A percentile compares a stretch with the other conserved stretches of the same genome.
Evolutionary conservation across 2,329 filamentous ascomycete species (phyloP).

Genomic region (Colletotrichum spaethianum): DNA sequence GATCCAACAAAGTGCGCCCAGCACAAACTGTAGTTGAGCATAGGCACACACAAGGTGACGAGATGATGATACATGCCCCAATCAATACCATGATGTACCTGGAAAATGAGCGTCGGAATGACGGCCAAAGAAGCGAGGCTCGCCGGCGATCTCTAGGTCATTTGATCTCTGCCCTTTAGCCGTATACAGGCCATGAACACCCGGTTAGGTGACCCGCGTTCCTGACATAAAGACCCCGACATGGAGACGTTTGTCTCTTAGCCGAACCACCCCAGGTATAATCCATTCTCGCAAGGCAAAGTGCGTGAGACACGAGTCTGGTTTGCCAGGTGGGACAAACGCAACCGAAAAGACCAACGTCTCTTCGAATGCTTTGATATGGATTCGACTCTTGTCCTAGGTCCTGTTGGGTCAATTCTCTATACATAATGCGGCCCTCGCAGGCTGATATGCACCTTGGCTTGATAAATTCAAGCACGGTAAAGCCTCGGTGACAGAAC

Average conservation of each 20-base stretch:
- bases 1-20: constrained; percentile 23
- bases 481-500: constrained; percentile 14
- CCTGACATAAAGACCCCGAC: constrained; percentile 33
- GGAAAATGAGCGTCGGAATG: constrained; percentile 22
- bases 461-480: constrained; percentile 8
- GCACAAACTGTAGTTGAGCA: constrained; percentile 4
- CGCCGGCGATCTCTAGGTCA: constrained; percentile 13
- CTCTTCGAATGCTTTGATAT: neutral
- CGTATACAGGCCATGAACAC: constrained; percentile 10
- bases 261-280: neutral
- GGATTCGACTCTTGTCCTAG: neutral
- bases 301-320: constrained; percentile 13
- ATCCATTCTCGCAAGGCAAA: constrained; percentile 11
- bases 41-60: constrained; percentile 13
- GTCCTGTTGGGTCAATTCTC: neutral
- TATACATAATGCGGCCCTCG: neutral
- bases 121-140: neutral
- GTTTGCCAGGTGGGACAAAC: constrained; percentile 16
- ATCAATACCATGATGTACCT: neutral
- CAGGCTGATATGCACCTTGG: constrained; percentile 5
- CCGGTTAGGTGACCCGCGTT: constrained; percentile 8
- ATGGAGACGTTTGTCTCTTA: constrained; percentile 29
- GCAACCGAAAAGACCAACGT: constrained; percentile 3
- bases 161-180: constrained; percentile 32
- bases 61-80: constrained; percentile 33